Evolutionary conservation across 148 eudicot genomes (phyloP).

Genomic region (Polygonum maritimum): DNA sequence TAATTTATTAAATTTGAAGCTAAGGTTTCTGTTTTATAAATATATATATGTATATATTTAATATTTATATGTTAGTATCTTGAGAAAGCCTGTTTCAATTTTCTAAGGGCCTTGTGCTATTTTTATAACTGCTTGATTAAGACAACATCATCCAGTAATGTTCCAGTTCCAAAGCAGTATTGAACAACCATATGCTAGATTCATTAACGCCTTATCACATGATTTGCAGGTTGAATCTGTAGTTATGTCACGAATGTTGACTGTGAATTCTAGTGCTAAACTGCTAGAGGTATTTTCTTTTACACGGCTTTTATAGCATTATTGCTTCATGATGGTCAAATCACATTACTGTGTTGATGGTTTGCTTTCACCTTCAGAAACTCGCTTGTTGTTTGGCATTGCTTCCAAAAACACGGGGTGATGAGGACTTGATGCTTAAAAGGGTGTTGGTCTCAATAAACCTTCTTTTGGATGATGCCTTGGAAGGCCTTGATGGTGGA

Average conservation of each 20-base stretch:
- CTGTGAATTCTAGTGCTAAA: slow-evolving; percentile 43
- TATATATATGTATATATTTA: neutral
- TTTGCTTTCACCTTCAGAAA: slow-evolving; percentile 40
- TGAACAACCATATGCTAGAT: neutral
- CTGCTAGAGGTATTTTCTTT: slow-evolving; percentile 43
- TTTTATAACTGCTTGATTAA: neutral
- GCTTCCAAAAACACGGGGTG: slow-evolving; percentile 85
- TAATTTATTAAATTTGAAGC: neutral
- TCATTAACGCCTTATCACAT: slow-evolving; percentile 12
- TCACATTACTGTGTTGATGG: neutral
- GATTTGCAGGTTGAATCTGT: slow-evolving; percentile 74
- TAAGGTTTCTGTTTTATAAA: neutral
- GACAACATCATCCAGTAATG: neutral
- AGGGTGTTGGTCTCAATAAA: slow-evolving; percentile 53
- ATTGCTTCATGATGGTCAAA: neutral
- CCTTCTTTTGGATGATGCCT: slow-evolving; percentile 49
- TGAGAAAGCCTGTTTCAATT: neutral
- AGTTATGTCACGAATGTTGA: slow-evolving; percentile 55
- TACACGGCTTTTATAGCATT: slow-evolving; percentile 1
- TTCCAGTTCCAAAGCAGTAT: neutral
- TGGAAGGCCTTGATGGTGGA: slow-evolving; percentile 91
- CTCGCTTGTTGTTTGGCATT: slow-evolving; percentile 66
- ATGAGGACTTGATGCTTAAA: slow-evolving; percentile 70
- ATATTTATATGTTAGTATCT: neutral
- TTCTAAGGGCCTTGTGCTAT: neutral